A percentile compares a stretch with the other conserved stretches of the same genome.
phyloP scores from a whole-genome alignment of 441 rosid genomes.

The Geranium incanum region DNA sequence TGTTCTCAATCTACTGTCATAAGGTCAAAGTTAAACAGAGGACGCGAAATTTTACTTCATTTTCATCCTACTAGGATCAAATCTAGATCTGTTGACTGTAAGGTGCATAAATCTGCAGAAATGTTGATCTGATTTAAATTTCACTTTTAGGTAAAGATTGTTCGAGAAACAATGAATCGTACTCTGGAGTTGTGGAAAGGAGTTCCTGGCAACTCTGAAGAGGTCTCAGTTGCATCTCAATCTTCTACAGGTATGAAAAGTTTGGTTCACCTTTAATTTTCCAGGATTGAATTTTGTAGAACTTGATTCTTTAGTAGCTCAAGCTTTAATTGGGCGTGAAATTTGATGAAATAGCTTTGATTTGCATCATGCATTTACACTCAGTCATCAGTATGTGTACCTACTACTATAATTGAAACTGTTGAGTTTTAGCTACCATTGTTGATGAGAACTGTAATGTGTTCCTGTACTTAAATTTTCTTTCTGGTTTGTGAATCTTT shows the following conservation, averaged over 20 bases:
- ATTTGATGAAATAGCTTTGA: background rate
- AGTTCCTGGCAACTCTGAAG: conserved; percentile 74
- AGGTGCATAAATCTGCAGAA: background rate
- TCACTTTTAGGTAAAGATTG: conserved; percentile 63
- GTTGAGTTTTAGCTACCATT: background rate
- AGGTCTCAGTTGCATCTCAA: conserved; percentile 48
- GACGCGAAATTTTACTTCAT: background rate
- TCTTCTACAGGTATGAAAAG: conserved; percentile 48
- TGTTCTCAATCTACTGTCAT: too few relatives aligned
- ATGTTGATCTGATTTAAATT: background rate
- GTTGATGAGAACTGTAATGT: conserved; percentile 1
- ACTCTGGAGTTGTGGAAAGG: conserved; percentile 83
- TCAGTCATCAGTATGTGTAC: background rate
- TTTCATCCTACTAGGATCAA: background rate
- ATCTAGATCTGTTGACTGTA: background rate
- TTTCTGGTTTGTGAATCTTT: background rate
- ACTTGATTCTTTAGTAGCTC: background rate
- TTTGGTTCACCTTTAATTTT: background rate
- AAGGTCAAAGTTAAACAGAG: background rate
- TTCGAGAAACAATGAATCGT: conserved; percentile 82
- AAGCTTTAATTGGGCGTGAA: background rate
- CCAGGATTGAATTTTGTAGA: background rate
- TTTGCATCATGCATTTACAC: background rate
- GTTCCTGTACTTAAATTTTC: background rate
- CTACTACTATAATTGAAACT: background rate